A percentile compares a stretch with the other conserved stretches of the same genome.
Conservation (phyloP, 495 filamentous ascomycete genomes). For the Penicillium desertorum region DNA sequence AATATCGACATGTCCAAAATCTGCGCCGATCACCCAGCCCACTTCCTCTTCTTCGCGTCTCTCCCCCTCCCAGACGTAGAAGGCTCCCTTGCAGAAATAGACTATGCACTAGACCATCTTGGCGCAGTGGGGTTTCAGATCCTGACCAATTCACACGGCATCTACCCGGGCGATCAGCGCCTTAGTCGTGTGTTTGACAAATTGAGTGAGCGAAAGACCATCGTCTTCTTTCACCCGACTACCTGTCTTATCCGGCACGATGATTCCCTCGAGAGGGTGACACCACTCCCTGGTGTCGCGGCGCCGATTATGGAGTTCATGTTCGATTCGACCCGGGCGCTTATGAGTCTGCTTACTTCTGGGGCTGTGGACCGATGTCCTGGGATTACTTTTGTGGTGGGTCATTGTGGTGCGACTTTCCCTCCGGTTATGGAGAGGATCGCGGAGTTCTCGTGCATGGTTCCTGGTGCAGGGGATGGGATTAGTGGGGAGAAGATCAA, state of each 20-base stretch:
- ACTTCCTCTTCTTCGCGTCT: constrained; percentile 52
- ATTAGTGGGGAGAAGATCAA: constrained; percentile 23
- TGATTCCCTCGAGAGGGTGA: constrained; percentile 10
- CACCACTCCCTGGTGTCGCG: constrained; percentile 37
- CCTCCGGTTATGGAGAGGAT: constrained; percentile 47
- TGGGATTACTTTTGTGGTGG: constrained; percentile 46
- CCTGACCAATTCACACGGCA: constrained; percentile 48
- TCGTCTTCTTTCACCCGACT: constrained; percentile 56
- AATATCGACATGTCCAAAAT: constrained; percentile 46
- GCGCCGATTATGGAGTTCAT: constrained; percentile 56
- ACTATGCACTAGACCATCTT: constrained; percentile 36
- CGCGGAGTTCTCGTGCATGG: constrained; percentile 31
- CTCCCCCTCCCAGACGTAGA: constrained; percentile 50
- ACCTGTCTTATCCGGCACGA: constrained; percentile 22
- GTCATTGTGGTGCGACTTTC: constrained; percentile 51
- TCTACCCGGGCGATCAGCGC: constrained; percentile 49
- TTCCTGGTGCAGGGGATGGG: constrained; percentile 7
- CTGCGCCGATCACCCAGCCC: constrained; percentile 32
- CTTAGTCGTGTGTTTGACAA: constrained; percentile 44
- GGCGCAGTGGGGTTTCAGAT: constrained; percentile 51
- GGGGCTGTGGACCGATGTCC: constrained; percentile 46
- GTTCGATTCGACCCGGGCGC: constrained; percentile 52
- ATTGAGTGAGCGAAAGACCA: constrained; percentile 35
- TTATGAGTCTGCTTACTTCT: constrained; percentile 50
- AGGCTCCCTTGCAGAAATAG: constrained; percentile 45